Evolutionary conservation across 2,329 filamentous ascomycete genomes (phyloP).

Genomic region (Leptographium wingfieldii): DNA sequence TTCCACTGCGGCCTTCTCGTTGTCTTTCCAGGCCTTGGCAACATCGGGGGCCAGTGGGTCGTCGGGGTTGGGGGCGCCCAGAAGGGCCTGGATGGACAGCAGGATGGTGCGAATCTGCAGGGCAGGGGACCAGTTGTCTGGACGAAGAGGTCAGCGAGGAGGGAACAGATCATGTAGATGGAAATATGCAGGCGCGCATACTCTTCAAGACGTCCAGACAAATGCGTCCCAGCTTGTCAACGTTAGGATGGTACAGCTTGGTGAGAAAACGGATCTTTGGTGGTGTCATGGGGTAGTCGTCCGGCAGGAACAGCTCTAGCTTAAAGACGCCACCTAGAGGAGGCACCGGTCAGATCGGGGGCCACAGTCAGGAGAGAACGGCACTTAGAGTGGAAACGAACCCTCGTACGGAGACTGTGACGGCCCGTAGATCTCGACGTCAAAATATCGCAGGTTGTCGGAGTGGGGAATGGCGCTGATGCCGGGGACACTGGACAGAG

Average conservation of each 20-base stretch:
- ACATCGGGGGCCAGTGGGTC: conserved; percentile 98
- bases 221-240: conserved; percentile 93
- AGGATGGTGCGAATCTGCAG: conserved; percentile 96
- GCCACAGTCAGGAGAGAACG: background rate
- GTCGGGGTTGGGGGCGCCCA: conserved; percentile 93
- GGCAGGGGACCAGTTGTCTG: conserved; percentile 97
- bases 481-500: conserved; percentile 61
- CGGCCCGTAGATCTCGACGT: conserved; percentile 90
- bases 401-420: conserved; percentile 91
- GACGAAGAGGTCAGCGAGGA: background rate
- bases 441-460: conserved; percentile 95
- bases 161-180: background rate
- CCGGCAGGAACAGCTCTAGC: conserved; percentile 91
- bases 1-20: conserved; percentile 82
- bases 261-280: conserved; percentile 98
- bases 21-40: conserved; percentile 94
- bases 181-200: conserved; percentile 20
- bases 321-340: conserved; percentile 71
- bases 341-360: background rate
- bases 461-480: conserved; percentile 94
- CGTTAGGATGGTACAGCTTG: conserved; percentile 98
- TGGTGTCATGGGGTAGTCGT: conserved; percentile 98
- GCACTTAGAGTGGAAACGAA: conserved; percentile 20
- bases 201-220: conserved; percentile 96
- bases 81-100: conserved; percentile 92